Evolutionary conservation across 257 asterid genomes (phyloP), one percentile per base, ranked within the genome.

Genomic region (Lantana camara): DNA sequence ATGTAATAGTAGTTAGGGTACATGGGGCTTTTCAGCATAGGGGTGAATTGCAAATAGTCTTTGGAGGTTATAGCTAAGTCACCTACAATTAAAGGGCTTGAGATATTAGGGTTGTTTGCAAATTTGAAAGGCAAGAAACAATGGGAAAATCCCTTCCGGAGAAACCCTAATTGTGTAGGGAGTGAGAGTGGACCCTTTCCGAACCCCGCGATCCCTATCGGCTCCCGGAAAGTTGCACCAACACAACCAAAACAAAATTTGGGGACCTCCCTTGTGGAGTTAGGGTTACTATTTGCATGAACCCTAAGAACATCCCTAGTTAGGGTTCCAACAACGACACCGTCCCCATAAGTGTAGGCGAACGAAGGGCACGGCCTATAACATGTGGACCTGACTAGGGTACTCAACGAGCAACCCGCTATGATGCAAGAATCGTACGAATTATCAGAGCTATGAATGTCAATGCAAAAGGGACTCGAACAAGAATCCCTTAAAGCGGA

Each of bases 331-430:
- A 70, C 50, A 46, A 81, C 91, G 0, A 73, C 46, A 0, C 96
- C 96, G 16, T 73, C 89, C 12, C 85, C 90, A 19, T 88, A 88
- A 0, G 94, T 81, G 73, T 88, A 88, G 13, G 96, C 85, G 69
- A 88, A 88, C 29, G 89, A 64, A 68, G 96, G 96, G 80, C 96
- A 88, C 10, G 96, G 89, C 66, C 94, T 73, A 22, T n/a, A 64
- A 59, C 96, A 88, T 1, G 79, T 75, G 50, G 80, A 75, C 6
- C 64, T 63, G 23, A 88, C 38, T 9, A 75, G 70, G 68, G 80
- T 71, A 41, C 45, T 77, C 76, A 88, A 68, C 0, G 93, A 80
- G 75, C 94, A 88, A 4, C 96, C 90, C 0, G 90, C 74, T 3
- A 70, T 48, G 0, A 73, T 76, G 57, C 96, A 88, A 42, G 90